A percentile compares a stretch with the other conserved stretches of the same genome.
Conservation (phyloP, 148 eudicot species). For the Beta vulgaris region DNA sequence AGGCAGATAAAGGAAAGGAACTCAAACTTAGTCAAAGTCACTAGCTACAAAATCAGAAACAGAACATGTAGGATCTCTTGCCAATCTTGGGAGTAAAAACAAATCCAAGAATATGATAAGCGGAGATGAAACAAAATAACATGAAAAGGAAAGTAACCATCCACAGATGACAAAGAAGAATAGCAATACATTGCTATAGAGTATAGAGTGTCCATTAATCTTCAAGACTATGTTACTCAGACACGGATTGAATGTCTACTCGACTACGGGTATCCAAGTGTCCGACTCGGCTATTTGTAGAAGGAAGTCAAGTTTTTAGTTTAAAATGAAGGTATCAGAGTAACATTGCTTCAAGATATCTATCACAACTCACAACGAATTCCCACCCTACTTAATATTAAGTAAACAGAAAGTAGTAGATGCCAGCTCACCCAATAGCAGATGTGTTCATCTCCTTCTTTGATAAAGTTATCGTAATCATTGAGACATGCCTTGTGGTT, state of each 20-base stretch:
- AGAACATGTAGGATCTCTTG: neutral
- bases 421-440: slow-evolving; percentile 64
- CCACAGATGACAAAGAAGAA: neutral
- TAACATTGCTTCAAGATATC: too few relatives aligned
- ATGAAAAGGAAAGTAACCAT: neutral
- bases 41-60: neutral
- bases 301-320: too few relatives aligned
- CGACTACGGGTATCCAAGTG: too few relatives aligned
- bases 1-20: neutral
- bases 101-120: neutral
- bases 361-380: slow-evolving; percentile 3
- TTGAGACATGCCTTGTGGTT: slow-evolving; percentile 94
- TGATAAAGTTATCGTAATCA: slow-evolving; percentile 84
- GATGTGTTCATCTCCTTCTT: slow-evolving; percentile 62
- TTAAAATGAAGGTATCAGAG: too few relatives aligned
- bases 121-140: neutral
- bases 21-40: neutral
- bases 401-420: neutral
- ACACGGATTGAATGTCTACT: too few relatives aligned
- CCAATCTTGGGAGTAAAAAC: neutral
- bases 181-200: slow-evolving; percentile 3
- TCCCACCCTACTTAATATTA: neutral
- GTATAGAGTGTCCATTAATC: too few relatives aligned
- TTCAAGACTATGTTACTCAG: too few relatives aligned
- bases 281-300: too few relatives aligned